Percentiles rank a stretch among this genome's conserved stretches.
Evolutionary conservation across 768 basidiomycete species (phyloP).

Genomic region (Suillus hirtellus): DNA sequence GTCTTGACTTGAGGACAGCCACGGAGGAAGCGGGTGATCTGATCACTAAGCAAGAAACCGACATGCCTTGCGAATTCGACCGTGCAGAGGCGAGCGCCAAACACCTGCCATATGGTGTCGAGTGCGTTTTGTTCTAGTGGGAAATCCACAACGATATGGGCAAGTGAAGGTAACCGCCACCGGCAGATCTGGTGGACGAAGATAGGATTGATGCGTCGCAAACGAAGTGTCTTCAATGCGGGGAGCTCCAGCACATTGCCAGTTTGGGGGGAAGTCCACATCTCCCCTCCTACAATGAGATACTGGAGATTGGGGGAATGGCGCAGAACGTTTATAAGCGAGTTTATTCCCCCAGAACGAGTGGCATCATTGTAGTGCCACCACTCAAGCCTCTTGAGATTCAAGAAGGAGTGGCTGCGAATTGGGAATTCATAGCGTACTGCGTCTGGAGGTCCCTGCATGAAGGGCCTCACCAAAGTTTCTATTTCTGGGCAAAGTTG

Average conservation of each 20-base stretch:
- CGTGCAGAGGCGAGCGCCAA: conserved; percentile 50
- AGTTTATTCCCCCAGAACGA: conserved; percentile 66
- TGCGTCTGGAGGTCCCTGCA: conserved; percentile 16
- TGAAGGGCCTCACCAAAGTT: conserved; percentile 53
- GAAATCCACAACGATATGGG: conserved; percentile 52
- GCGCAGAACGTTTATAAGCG: conserved; percentile 50
- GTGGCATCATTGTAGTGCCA: conserved; percentile 60
- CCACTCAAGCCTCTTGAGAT: conserved; percentile 67
- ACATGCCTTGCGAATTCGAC: conserved; percentile 61
- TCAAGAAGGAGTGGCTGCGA: conserved; percentile 44
- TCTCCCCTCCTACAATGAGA: conserved; percentile 54
- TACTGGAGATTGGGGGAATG: conserved; percentile 57
- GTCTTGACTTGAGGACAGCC: conserved; percentile 47
- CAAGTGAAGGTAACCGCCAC: conserved; percentile 57
- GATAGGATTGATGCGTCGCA: conserved; percentile 48
- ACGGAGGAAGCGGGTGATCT: conserved; percentile 46
- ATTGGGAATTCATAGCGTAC: conserved; percentile 56
- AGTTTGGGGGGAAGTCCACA: conserved; percentile 27
- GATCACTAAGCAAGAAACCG: conserved; percentile 52
- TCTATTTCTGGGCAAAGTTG: conserved; percentile 49
- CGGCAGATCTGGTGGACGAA: conserved; percentile 48
- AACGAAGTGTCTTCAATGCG: conserved; percentile 52
- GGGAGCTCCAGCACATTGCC: conserved; percentile 40
- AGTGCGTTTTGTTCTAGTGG: conserved; percentile 39
- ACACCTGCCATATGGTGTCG: conserved; percentile 47